Base-by-base conservation (phyloP, 2,329 filamentous ascomycete genomes). In the Arthroderma sp. region DNA sequence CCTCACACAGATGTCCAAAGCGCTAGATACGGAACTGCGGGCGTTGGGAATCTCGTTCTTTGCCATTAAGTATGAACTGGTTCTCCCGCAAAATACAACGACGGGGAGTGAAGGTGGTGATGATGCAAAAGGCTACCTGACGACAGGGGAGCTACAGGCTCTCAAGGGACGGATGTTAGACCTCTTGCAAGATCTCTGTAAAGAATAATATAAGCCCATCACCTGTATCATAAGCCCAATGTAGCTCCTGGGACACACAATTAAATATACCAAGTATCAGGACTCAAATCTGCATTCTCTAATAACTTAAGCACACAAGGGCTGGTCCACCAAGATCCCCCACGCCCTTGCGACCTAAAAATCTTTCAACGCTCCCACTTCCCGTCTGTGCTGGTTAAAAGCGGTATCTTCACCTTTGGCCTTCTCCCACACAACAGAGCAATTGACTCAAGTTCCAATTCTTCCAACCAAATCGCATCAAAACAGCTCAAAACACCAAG, bases 41-140 rank as follows among this genome's bases (percentile, higher is more conserved):
- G 63, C 60, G 5, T 57, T 82, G 30, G 75, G 73, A 6, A 70
- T 81, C 32, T 77, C 77, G 0, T 80, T 81, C 55, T 81, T 79
- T 53, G 72, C 70, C 4, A 71, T 73, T 29, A 66, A 64, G 45
- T 52, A 60, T 36, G 62, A 66, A 7, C 53, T 73, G 31, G 59
- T 75, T 29, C 40, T 41, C 30, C 52, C 42, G 47, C 43, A 6
- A 45, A 38, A 32, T 30, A 29, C 5, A 36, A 51, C 50, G 48
- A 6, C 4, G 9, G 40, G 40, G 8, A 40, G 36, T 1, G 6
- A n/a, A 6, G 15, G 5, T 8, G 8, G 29, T 37, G 29, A 48
- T 47, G n/a, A 42, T 34, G 7, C 37, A 45, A 38, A 58, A 53
- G 36, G 53, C 38, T 1, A 54, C 54, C 56, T 73, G 37, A 57